Conservation (phyloP, 495 filamentous ascomycete genomes). For the Cercophora scortea region DNA sequence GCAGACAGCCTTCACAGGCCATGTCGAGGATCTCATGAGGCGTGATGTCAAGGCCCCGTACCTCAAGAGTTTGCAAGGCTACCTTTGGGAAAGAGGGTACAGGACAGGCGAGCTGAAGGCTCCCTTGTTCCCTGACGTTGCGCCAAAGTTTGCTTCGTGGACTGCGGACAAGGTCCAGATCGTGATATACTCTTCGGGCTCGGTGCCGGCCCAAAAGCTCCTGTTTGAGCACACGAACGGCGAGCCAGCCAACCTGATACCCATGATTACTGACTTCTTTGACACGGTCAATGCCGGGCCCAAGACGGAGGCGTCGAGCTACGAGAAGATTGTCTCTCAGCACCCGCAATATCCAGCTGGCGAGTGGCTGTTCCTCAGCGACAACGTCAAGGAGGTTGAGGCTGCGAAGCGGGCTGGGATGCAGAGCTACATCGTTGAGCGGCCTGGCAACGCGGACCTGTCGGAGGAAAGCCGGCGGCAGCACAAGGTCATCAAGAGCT, state of each 20-base stretch:
- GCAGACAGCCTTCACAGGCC: conserved; percentile 42
- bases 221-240: conserved; percentile 59
- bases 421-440: conserved; percentile 50
- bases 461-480: conserved; percentile 31
- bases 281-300: conserved; percentile 68
- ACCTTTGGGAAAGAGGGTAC: conserved; percentile 63
- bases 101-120: conserved; percentile 49
- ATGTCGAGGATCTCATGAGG: conserved; percentile 55
- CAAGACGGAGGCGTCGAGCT: conserved; percentile 54
- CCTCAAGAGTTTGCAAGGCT: conserved; percentile 65
- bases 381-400: conserved; percentile 61
- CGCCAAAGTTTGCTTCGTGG: conserved; percentile 48
- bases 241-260: conserved; percentile 46
- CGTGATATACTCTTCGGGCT: conserved; percentile 66
- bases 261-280: conserved; percentile 51
- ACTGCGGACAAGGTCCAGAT: conserved; percentile 35
- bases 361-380: conserved; percentile 61
- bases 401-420: conserved; percentile 58
- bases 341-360: conserved; percentile 27
- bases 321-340: conserved; percentile 45
- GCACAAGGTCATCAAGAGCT: conserved; percentile 38
- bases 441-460: conserved; percentile 56
- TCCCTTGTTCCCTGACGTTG: conserved; percentile 62
- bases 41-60: conserved; percentile 60
- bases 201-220: conserved; percentile 63